Evolutionary conservation across 768 basidiomycete species (phyloP), one percentile per base, ranked within the genome.

Genomic region (Galerina sulciceps): DNA sequence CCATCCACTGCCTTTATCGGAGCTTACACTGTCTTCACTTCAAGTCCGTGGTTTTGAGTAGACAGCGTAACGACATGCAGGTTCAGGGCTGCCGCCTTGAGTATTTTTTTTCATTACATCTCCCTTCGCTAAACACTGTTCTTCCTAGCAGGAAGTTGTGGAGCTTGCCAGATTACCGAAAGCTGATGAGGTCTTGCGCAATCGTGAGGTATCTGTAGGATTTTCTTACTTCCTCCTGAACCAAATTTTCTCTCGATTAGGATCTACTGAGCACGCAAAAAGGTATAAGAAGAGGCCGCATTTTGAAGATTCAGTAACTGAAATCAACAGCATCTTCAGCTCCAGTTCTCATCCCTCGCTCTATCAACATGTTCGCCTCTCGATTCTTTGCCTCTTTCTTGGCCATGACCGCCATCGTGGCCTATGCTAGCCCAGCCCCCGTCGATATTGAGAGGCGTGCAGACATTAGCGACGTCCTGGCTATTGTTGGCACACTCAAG

Each of bases 311-410:
- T 10, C 18, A 51, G 49, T 23, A 51, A 51, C 49, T 51, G 49
- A 51, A 51, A 31, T 31, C 26, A 31, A 31, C 20, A n/a, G 36
- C 49, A 40, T 17, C 36, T 49, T 15, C 49, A 51, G 49, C 49
- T 51, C 49, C 18, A 51, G 49, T 51, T 38, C 49, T 51, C 37
- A 38, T 38, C 37, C 10, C 15, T 3, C 17, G 35, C 48, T 20
- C 26, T 51, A n/a, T 51, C 37, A 47, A 47, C 14, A 57, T 57
- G 55, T 57, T 57, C 40, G 36, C 40, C 17, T 49, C 55, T 17
- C 46, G 38, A n/a, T 57, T 49, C 47, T 17, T 57, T 47, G 38
- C 49, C 26, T 34, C 55, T 9, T 11, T 57, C 23, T 43, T 57
- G 40, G 37, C 47, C 46, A 41, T 57, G 23, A 40, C 37, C 23